A percentile compares a stretch with the other conserved stretches of the same genome.
Evolutionary conservation across 2,329 filamentous ascomycete species (phyloP).

Genomic region (Penicillium sp.): DNA sequence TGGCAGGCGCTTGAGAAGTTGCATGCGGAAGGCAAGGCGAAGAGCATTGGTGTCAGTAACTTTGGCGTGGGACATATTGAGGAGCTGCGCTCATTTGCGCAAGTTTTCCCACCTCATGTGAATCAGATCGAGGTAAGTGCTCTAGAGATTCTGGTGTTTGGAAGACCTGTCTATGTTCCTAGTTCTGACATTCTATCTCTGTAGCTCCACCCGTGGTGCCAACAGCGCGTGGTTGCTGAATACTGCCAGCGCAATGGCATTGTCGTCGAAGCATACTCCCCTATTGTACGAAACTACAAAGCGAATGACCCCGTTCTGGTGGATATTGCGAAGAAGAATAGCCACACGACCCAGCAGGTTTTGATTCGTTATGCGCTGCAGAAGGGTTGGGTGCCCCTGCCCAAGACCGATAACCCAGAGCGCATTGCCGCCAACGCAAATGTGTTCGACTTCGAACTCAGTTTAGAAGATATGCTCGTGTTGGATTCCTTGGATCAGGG

Average conservation of each 20-base stretch:
- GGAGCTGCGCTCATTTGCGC: constrained; percentile 66
- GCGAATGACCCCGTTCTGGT: constrained; percentile 68
- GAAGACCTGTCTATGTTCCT: not conserved
- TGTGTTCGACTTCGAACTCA: constrained; percentile 62
- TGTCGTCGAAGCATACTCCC: constrained; percentile 56
- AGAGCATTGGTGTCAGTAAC: constrained; percentile 72
- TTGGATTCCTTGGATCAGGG: constrained; percentile 56
- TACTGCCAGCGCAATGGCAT: constrained; percentile 57
- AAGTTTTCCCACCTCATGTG: constrained; percentile 67
- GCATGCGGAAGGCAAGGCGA: constrained; percentile 60
- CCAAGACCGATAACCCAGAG: constrained; percentile 70
- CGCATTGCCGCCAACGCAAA: constrained; percentile 68
- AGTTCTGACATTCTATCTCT: constrained; percentile 15
- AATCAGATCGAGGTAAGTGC: constrained; percentile 70
- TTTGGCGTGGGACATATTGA: constrained; percentile 69
- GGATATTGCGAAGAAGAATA: constrained; percentile 69
- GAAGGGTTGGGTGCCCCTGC: constrained; percentile 71
- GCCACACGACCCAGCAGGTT: constrained; percentile 73
- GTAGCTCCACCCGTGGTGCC: constrained; percentile 71
- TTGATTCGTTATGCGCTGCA: constrained; percentile 80
- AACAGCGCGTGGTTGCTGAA: constrained; percentile 60
- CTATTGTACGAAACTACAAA: constrained; percentile 67
- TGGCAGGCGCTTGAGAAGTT: constrained; percentile 68
- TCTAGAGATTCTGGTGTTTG: not conserved
- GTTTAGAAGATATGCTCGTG: constrained; percentile 57